These are phyloP conservation scores for Alternaria gansuensis DNA, from an alignment of 2,329 filamentous ascomycete species.

Conservation along the genomic window DNA sequence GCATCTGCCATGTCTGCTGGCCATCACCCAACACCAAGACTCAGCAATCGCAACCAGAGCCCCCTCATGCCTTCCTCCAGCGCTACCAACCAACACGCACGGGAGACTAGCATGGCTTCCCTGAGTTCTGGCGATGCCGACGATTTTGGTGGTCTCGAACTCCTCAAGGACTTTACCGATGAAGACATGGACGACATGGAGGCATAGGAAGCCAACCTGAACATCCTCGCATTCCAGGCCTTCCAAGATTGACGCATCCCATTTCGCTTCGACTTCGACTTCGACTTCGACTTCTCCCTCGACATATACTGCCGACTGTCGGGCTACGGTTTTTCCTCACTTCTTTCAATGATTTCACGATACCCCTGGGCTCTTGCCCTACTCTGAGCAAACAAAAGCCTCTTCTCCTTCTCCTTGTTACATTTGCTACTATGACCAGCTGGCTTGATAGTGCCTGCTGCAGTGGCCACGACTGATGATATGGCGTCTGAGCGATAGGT, in stretches of 20 bases:
- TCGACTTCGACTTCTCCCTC: neutral
- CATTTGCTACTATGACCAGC: constrained; percentile 4
- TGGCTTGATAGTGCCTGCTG: neutral
- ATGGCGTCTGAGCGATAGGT: constrained; percentile 8
- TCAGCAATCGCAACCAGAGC: constrained; percentile 20
- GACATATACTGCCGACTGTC: neutral
- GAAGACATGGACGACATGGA: constrained; percentile 35
- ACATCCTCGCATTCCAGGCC: neutral
- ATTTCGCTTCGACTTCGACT: neutral
- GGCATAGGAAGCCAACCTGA: constrained; percentile 11
- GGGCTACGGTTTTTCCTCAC: neutral
- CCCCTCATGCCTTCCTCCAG: constrained; percentile 16
- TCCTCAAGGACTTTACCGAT: constrained; percentile 45
- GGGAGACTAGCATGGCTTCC: constrained; percentile 25
- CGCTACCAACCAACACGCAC: constrained; percentile 18
- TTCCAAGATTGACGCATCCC: neutral
- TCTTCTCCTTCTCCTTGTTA: constrained; percentile 2
- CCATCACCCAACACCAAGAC: constrained; percentile 5
- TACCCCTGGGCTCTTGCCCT: constrained; percentile 23
- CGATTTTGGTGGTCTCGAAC: constrained; percentile 43
- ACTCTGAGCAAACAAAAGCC: constrained; percentile 19
- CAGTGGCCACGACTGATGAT: constrained; percentile 11
- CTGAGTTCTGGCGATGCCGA: constrained; percentile 29
- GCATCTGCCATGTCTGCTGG: constrained; percentile 4
- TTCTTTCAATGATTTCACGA: constrained; percentile 21